Evolutionary conservation across 2,329 filamentous ascomycete genomes (phyloP), one percentile per base, ranked within the genome.

Genomic region (Tolypocladium endophyticum): DNA sequence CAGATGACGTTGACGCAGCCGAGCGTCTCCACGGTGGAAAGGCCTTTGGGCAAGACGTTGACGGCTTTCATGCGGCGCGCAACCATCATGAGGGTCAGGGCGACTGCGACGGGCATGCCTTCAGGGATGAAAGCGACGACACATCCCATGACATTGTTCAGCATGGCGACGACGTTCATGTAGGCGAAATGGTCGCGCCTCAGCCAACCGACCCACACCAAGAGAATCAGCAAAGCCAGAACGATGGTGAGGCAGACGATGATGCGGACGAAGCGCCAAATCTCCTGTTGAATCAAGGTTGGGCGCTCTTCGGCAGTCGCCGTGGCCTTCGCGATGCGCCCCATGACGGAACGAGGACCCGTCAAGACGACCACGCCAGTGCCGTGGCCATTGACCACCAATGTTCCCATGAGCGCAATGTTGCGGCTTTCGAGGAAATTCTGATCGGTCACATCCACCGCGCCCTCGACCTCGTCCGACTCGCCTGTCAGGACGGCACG

Each of bases 121-220:
- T 76, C 74, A 0, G 74, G 73, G 6, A 76, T 73, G 55, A 73
- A 75, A 1, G 73, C 73, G 3, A 76, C 73, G 23, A 77, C 64
- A 23, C 74, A 76, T 20, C 74, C 74, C 72, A 79, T 77, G 58
- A 76, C 74, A n/a, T 77, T 74, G 67, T 76, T 75, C 1, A 79
- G 67, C 72, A 78, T 77, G 0, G 70, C 71, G 25, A 75, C 74
- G 8, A 77, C 74, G 36, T 70, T 73, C 69, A 79, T 75, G 68
- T 71, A 78, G 0, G 41, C 63, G 3, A 57, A 59, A 56, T 78
- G 74, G 5, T 76, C 70, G 5, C 63, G 63, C 0, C 73, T 67
- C 1, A 78, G 64, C 76, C 76, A 78, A 3, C 68, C 73, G 5
- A 69, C 64, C 76, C 76, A 82, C 1, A 77, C 76, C 53, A 82